Evolutionary conservation across 1,139 yeast genomes (phyloP).

Genomic region (Blastobotrys indianensis): DNA sequence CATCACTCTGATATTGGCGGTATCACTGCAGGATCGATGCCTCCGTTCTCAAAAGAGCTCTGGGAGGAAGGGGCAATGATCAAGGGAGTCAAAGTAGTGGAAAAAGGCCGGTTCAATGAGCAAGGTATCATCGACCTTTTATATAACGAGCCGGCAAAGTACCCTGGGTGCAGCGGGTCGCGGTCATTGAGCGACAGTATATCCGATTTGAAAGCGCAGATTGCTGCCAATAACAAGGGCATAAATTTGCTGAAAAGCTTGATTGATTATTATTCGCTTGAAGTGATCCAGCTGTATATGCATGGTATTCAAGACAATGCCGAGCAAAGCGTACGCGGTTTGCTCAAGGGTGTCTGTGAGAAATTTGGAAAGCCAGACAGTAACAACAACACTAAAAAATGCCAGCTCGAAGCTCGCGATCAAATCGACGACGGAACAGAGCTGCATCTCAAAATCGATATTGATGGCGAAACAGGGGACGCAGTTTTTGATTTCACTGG

Average conservation of each 20-base stretch:
- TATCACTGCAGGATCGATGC: constrained; percentile 59
- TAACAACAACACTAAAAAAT: constrained; percentile 11
- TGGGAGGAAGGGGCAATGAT: constrained; percentile 64
- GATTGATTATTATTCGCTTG: constrained; percentile 46
- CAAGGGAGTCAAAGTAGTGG: constrained; percentile 49
- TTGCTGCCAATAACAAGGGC: constrained; percentile 64
- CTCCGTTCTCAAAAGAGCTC: constrained; percentile 54
- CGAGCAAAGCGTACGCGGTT: constrained; percentile 46
- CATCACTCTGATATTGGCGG: constrained; percentile 71
- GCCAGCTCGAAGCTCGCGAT: constrained; percentile 43
- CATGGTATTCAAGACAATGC: constrained; percentile 56
- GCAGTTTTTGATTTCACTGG: constrained; percentile 56
- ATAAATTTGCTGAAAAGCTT: constrained; percentile 45
- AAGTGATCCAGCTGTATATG: constrained; percentile 55
- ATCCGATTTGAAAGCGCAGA: constrained; percentile 61
- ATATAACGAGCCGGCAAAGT: constrained; percentile 46
- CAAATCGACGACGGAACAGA: constrained; percentile 59
- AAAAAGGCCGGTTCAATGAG: constrained; percentile 50
- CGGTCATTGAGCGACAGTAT: constrained; percentile 53
- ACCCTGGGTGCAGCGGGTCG: constrained; percentile 57
- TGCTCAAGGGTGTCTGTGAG: constrained; percentile 36
- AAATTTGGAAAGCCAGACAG: constrained; percentile 26
- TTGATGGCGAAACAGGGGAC: constrained; percentile 42
- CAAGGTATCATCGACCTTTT: constrained; percentile 44
- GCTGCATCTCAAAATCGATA: constrained; percentile 42